phyloP scores from a whole-genome alignment of 768 basidiomycete species.

The Guyanaporus albipodus region DNA sequence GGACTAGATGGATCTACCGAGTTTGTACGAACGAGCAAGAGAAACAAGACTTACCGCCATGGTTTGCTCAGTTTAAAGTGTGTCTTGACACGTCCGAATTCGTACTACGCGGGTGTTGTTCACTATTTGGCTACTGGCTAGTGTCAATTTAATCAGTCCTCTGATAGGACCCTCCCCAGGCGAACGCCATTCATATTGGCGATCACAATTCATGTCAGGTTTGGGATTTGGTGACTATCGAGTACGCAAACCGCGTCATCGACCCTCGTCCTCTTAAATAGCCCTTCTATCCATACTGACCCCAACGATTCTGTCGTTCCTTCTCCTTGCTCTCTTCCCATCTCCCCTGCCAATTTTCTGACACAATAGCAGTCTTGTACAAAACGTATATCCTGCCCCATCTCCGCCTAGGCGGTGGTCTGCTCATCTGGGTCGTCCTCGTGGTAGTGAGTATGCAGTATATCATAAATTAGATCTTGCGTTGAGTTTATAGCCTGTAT shows the following conservation, averaged over 20 bases:
- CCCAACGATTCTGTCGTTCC: not conserved
- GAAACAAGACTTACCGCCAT: constrained; percentile 26
- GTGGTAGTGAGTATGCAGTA: constrained; percentile 48
- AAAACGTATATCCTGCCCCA: constrained; percentile 27
- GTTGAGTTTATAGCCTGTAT: constrained; percentile 37
- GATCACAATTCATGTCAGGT: not conserved
- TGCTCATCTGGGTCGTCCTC: constrained; percentile 46
- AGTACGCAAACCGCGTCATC: not conserved
- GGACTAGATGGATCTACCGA: constrained; percentile 11
- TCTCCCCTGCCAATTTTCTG: not conserved
- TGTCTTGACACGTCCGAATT: constrained; percentile 15
- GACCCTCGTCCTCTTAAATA: not conserved
- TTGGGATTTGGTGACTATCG: not conserved
- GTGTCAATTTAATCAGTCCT: no score
- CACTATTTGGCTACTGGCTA: constrained; percentile 3
- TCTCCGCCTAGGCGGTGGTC: constrained; percentile 32
- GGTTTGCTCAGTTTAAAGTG: not conserved
- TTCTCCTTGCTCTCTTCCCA: not conserved
- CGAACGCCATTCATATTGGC: no score
- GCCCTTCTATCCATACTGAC: not conserved
- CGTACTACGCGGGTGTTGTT: constrained; percentile 22
- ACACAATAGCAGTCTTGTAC: constrained; percentile 24
- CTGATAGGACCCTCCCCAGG: no score
- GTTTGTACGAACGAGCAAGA: not conserved
- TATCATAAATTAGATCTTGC: not conserved